phyloP scores from a whole-genome alignment of 306 rosid genomes.

The Citrullus colocynthis region DNA sequence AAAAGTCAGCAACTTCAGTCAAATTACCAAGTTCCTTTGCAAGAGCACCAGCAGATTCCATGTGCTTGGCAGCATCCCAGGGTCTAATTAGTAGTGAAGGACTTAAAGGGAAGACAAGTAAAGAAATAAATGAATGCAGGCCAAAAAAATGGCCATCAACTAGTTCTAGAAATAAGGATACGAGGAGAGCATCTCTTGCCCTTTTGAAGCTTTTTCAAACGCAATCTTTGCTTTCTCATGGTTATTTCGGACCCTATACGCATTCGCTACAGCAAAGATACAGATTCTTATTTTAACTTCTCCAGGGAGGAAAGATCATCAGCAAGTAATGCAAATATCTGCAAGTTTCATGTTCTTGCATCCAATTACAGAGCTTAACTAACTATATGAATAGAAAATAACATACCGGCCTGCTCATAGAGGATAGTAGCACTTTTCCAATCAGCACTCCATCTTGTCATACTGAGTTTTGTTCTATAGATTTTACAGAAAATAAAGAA shows the following conservation, averaged over 20 bases:
- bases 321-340: neutral
- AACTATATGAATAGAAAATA: neutral
- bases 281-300: neutral
- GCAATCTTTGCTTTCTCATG: constrained; percentile 78
- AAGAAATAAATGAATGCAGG: neutral
- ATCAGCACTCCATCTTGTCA: constrained; percentile 93
- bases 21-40: constrained; percentile 76
- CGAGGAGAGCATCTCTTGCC: constrained; percentile 94
- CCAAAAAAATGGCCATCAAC: neutral
- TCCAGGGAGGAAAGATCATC: neutral
- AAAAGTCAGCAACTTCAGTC: constrained; percentile 78
- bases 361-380: constrained; percentile 1
- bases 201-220: constrained; percentile 84
- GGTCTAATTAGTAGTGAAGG: constrained; percentile 38
- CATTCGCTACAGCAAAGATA: constrained; percentile 52
- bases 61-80: constrained; percentile 96
- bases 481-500: neutral
- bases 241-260: constrained; percentile 55
- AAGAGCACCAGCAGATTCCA: constrained; percentile 89
- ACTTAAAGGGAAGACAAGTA: neutral
- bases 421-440: constrained; percentile 72
- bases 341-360: neutral
- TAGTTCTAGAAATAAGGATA: constrained; percentile 42
- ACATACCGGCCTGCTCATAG: constrained; percentile 85
- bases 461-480: constrained; percentile 66